A percentile compares a stretch with the other conserved stretches of the same genome.
Evolutionary conservation across 352 stramenopile species (phyloP).

Genomic region (Globisporangium middletonii): DNA sequence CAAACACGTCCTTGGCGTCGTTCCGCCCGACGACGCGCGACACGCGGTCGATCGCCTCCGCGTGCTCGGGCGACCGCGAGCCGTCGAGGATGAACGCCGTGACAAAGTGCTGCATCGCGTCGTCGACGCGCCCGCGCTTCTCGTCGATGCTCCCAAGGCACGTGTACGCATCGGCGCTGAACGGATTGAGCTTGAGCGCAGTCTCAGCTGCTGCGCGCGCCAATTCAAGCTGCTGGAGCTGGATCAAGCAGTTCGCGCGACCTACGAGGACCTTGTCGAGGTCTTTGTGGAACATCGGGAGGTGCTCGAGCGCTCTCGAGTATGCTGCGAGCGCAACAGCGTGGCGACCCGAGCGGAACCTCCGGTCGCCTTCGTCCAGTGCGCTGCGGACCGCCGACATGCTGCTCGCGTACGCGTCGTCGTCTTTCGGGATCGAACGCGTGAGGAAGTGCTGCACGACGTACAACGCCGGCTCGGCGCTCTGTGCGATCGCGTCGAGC

Average conservation of each 20-base stretch:
- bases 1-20: conserved; percentile 65
- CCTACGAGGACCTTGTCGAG: conserved; percentile 51
- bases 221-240: conserved; percentile 34
- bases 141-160: conserved; percentile 64
- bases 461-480: conserved; percentile 48
- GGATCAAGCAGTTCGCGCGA: conserved; percentile 51
- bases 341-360: conserved; percentile 36
- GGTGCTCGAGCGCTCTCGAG: conserved; percentile 47
- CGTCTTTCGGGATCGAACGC: conserved; percentile 42
- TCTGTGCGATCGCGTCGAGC: conserved; percentile 21
- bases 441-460: conserved; percentile 67
- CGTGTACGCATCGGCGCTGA: conserved; percentile 61
- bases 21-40: conserved; percentile 56
- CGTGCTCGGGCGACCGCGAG: conserved; percentile 60
- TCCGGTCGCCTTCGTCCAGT: conserved; percentile 57
- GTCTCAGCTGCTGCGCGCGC: conserved; percentile 39
- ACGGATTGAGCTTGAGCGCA: conserved; percentile 56
- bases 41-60: conserved; percentile 67
- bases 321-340: conserved; percentile 54
- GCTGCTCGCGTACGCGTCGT: conserved; percentile 32
- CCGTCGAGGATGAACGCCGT: conserved; percentile 79
- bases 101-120: conserved; percentile 81
- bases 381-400: conserved; percentile 42
- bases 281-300: conserved; percentile 66
- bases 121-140: conserved; percentile 33